Base-by-base conservation (phyloP, 108 stramenopile species). In the Fragilaria crotonensis region DNA sequence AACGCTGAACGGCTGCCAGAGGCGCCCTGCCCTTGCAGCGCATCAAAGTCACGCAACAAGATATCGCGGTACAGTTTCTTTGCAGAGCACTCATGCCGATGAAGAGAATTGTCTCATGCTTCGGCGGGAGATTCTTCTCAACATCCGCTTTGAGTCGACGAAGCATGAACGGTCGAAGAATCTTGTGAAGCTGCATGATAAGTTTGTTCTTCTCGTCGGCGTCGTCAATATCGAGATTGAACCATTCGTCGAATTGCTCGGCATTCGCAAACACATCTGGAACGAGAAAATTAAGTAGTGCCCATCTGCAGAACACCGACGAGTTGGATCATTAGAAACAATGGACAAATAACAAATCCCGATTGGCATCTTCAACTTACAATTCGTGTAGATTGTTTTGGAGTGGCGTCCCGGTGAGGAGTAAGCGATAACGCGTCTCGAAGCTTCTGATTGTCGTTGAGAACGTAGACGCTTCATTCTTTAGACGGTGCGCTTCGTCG, bases 361-460 rank as follows among this genome's bases (percentile, higher is more conserved):
- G 7, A 41, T 11, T 41, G 36, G 14, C 36, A 41, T 14, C 7
- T 14, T 41, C 7, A 41, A 41, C 36, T 41, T 41, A 41, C 7
- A 99, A 75, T 71, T 97, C 96, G 60, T 93, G 93, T n/a, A 96
- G 76, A 48, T 94, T 95, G 72, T 95, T 97, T 64, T 99, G 99
- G 46, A 99, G 76, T 19, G 99, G 99, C 0, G 99, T 99, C 30
- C 99, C 99, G 0, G 99, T 98, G 30, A 99, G 68, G 5, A 99
- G 79, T 4, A 99, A 67, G 21, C 96, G 85, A 61, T 96, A 91
- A 30, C 86, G 78, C 26, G 96, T 94, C 49, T 89, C 84, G 57
- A 98, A 82, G 28, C 57, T 73, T 46, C 95, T 77, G 23, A 98
- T 91, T 20, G 95, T 97, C 65, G 72, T 64, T 54, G 81, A 76